phyloP scores from a whole-genome alignment of 176 grass and related monocot species.

The Chloris gayana region DNA sequence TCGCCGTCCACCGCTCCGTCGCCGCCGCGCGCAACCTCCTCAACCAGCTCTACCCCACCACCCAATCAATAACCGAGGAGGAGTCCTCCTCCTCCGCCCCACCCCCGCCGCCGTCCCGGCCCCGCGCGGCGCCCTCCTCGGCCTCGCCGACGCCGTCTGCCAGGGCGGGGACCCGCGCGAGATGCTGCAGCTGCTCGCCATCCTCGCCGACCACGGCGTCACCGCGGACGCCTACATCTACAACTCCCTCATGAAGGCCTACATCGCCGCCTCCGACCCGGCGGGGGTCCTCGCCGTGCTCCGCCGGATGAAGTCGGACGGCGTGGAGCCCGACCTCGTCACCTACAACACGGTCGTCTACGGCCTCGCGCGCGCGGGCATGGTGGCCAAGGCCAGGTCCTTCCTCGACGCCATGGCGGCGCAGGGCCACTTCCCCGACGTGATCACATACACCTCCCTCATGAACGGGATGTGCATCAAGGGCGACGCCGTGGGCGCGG shows the following conservation, averaged over 20 bases:
- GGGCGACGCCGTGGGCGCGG: slow-evolving; percentile 61
- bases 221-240: slow-evolving; percentile 76
- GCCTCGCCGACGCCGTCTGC: slow-evolving; percentile 70
- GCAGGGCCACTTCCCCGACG: slow-evolving; percentile 60
- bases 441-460: slow-evolving; percentile 81
- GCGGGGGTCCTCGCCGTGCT: slow-evolving; percentile 61
- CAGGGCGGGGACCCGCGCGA: slow-evolving; percentile 61
- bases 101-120: slow-evolving; percentile 15
- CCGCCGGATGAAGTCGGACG: slow-evolving; percentile 72
- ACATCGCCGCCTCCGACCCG: slow-evolving; percentile 60
- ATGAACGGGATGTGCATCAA: slow-evolving; percentile 91
- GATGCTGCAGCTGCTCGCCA: slow-evolving; percentile 54
- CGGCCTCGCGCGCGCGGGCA: slow-evolving; percentile 70
- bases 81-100: not conserved
- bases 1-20: slow-evolving; percentile 59
- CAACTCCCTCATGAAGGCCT: slow-evolving; percentile 86
- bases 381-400: slow-evolving; percentile 67
- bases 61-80: too few species aligned
- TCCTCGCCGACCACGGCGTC: slow-evolving; percentile 66
- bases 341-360: slow-evolving; percentile 89
- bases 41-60: slow-evolving; percentile 32
- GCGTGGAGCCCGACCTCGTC: slow-evolving; percentile 80
- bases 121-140: slow-evolving; percentile 55
- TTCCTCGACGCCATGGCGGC: slow-evolving; percentile 68
- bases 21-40: slow-evolving; percentile 66